A percentile compares a stretch with the other conserved stretches of the same genome.
phyloP scores from a whole-genome alignment of 2,329 filamentous ascomycete genomes.

The Clarireedia monteithiana region DNA sequence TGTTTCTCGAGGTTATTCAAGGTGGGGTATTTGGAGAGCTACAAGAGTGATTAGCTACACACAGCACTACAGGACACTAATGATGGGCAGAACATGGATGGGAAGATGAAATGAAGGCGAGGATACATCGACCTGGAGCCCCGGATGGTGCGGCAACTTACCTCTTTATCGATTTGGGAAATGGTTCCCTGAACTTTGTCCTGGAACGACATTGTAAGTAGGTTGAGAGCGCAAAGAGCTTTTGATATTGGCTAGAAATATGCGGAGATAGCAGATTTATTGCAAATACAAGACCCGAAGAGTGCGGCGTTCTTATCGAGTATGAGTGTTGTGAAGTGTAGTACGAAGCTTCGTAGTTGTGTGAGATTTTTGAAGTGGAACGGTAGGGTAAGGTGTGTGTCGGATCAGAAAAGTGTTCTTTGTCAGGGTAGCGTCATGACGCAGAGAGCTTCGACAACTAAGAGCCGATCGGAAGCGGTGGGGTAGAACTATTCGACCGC shows the following conservation, averaged over 20 bases:
- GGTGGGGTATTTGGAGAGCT: conserved; percentile 80
- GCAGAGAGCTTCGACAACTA: conserved; percentile 5
- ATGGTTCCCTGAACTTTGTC: conserved; percentile 72
- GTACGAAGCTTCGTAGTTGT: not conserved
- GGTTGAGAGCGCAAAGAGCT: not conserved
- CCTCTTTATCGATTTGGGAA: conserved; percentile 75
- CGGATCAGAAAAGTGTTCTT: conserved; percentile 6
- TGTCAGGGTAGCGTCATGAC: conserved; percentile 6
- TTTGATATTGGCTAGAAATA: not conserved
- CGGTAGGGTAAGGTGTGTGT: not conserved
- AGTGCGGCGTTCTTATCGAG: conserved; percentile 5
- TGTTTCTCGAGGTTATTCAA: conserved; percentile 83
- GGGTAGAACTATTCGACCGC: not conserved
- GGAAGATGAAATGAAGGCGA: not conserved
- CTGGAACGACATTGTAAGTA: conserved; percentile 64
- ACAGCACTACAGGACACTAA: not conserved
- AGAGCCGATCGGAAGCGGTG: not conserved
- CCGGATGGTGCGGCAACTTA: conserved; percentile 36
- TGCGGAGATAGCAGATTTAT: not conserved
- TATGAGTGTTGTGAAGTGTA: not conserved
- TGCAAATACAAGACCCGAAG: conserved; percentile 3
- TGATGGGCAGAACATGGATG: not conserved
- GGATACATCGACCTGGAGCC: not conserved
- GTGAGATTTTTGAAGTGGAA: not conserved
- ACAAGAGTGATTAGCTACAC: not conserved